phyloP scores from a whole-genome alignment of 352 stramenopile species.

The Pythium folliculosum region DNA sequence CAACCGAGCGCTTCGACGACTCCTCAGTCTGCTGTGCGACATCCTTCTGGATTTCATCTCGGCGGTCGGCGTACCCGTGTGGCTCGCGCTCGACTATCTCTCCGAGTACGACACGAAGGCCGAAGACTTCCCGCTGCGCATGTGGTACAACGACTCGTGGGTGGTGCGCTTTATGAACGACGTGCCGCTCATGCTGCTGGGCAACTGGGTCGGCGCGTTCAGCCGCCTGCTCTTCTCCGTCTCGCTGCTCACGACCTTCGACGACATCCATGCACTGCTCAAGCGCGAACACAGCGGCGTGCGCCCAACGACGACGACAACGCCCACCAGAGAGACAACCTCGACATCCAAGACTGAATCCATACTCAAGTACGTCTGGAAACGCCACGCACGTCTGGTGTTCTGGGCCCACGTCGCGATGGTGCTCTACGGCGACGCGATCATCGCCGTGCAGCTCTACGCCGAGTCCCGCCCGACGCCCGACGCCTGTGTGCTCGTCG shows the following conservation, averaged over 20 bases:
- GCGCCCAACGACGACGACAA: too few species aligned
- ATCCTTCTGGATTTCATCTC: constrained; percentile 20
- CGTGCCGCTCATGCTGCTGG: constrained; percentile 8
- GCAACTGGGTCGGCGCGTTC: constrained; percentile 6
- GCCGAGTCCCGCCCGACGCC: neutral
- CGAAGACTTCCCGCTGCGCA: neutral
- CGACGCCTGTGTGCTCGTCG: neutral
- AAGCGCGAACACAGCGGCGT: neutral
- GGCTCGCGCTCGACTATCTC: constrained; percentile 2
- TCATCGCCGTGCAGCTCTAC: constrained; percentile 8
- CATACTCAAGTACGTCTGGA: neutral
- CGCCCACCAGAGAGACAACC: too few species aligned
- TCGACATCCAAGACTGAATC: too few species aligned
- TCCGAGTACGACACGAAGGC: constrained; percentile 1
- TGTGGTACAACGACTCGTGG: constrained; percentile 23
- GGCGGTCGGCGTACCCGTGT: neutral
- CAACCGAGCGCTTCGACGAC: constrained; percentile 2
- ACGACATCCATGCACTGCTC: constrained; percentile 20
- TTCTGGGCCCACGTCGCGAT: neutral
- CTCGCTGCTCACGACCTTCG: constrained; percentile 7
- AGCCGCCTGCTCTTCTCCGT: constrained; percentile 21
- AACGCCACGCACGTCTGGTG: neutral
- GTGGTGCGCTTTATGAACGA: constrained; percentile 15
- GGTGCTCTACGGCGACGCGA: constrained; percentile 3
- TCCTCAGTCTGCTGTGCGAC: constrained; percentile 17